These are phyloP conservation scores for Wickerhamiella occidentalis DNA, from an alignment of 805 yeast species.

Conservation along the genomic window DNA sequence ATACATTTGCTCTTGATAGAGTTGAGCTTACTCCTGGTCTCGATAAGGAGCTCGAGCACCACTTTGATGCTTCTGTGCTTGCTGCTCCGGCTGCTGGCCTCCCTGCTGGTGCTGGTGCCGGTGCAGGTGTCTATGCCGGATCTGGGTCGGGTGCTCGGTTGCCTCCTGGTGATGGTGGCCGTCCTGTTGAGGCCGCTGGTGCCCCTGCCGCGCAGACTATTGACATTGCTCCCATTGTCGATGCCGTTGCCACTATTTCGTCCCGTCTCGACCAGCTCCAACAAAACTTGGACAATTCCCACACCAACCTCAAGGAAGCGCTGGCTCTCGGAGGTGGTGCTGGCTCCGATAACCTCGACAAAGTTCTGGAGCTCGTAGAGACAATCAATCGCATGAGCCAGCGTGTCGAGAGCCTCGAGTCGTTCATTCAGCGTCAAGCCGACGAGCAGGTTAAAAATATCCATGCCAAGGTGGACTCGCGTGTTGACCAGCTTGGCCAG, in stretches of 20 bases:
- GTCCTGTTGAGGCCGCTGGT: background rate
- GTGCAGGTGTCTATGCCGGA: background rate
- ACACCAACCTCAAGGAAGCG: slow-evolving; percentile 6
- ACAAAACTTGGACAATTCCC: background rate
- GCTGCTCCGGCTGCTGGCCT: background rate
- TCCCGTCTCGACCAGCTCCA: slow-evolving; percentile 5
- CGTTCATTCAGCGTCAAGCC: background rate
- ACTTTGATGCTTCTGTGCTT: slow-evolving; percentile 14
- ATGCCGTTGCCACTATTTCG: background rate
- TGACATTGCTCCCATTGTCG: background rate
- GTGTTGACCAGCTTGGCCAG: background rate
- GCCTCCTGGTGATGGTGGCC: background rate
- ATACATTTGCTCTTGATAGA: slow-evolving; percentile 15
- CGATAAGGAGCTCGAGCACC: slow-evolving; percentile 13
- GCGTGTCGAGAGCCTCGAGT: slow-evolving; percentile 6
- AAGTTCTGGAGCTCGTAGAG: slow-evolving; percentile 5
- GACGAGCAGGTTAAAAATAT: background rate
- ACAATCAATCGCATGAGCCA: slow-evolving; percentile 3
- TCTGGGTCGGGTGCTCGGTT: background rate
- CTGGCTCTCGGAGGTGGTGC: slow-evolving; percentile 3
- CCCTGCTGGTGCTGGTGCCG: slow-evolving; percentile 6
- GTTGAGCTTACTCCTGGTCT: slow-evolving; percentile 15
- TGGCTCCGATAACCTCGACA: background rate
- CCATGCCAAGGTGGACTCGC: slow-evolving; percentile 2
- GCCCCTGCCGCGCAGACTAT: background rate